Base-by-base conservation (phyloP, 495 filamentous ascomycete genomes). In the Penicillium nucicola region DNA sequence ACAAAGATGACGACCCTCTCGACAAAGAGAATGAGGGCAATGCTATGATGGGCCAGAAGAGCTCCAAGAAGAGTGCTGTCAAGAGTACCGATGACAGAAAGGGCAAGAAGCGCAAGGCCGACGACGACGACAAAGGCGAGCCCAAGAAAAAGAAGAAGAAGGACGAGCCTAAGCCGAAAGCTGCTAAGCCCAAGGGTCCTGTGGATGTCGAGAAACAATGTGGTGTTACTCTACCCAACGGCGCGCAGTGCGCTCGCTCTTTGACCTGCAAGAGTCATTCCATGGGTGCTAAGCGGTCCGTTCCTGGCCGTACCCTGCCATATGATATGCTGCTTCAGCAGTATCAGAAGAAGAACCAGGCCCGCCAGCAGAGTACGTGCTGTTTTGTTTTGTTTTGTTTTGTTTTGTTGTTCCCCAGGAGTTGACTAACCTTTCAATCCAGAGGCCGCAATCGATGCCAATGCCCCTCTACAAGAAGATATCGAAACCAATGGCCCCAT, bases 271-370 rank as follows among this genome's bases (percentile, higher is more conserved):
- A 98, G 75, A 91, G 86, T 49, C 93, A 98, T 58, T 87, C 84
- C 28, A 97, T 98, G 95, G 92, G 93, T 10, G 87, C 93, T 6
- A 98, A 98, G 71, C 81, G 93, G 55, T 83, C 84, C 0, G 93
- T 98, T 3, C 87, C 91, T 12, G 93, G 93, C 5, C 78, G 93
- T 25, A 92, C 88, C 31, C 74, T 96, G 42, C 95, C 95, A 1
- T 98, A 98, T 64, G 92, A 97, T 67, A 90, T 93, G 82, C 74
- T 98, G 20, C 80, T 98, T 18, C 83, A 88, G 23, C 87, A 89
- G 14, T 97, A 98, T 67, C 93, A 98, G 74, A 97, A 97, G 78
- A 96, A 95, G 77, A 98, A 97, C 65, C 93, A 97, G 70, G 93
- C 93, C 11, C 92, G 95, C 59, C 88, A 93, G 72, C 92, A 97